Evolutionary conservation across 129 eudicot species (phyloP).

Genomic region (Flaveria linearis): DNA sequence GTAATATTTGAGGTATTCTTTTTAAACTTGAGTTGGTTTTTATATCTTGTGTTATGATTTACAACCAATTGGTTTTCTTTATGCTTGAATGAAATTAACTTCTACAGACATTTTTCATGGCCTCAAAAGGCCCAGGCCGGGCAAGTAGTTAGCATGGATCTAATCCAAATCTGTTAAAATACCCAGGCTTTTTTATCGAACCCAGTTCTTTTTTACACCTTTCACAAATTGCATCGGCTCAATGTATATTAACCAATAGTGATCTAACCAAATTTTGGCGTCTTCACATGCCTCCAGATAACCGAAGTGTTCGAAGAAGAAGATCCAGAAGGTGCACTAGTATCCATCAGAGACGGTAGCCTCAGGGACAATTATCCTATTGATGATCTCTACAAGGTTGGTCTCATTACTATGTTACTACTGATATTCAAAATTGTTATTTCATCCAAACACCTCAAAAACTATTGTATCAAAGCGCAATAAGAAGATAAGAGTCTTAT

Average conservation of each 20-base stretch:
- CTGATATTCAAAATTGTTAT: not conserved
- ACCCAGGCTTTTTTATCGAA: too few relatives aligned
- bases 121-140: not conserved
- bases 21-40: not conserved
- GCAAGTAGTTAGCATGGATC: not conserved
- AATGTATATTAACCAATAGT: not conserved
- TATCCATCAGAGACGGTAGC: constrained; percentile 55
- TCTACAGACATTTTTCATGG: not conserved
- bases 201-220: too few relatives aligned
- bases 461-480: not conserved
- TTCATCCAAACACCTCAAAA: not conserved
- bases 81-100: not conserved
- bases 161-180: not conserved
- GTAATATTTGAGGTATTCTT: too few relatives aligned
- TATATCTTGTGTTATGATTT: too few relatives aligned
- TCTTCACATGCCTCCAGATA: constrained; percentile 37
- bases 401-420: constrained; percentile 7
- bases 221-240: too few relatives aligned
- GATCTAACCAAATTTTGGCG: constrained; percentile 23
- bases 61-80: not conserved
- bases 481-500: not conserved
- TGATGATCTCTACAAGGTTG: constrained; percentile 71
- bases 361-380: constrained; percentile 67
- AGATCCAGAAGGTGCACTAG: constrained; percentile 63
- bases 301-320: constrained; percentile 56